phyloP scores from a whole-genome alignment of 768 basidiomycete species.

The Boletus pseudo-olivaceus region DNA sequence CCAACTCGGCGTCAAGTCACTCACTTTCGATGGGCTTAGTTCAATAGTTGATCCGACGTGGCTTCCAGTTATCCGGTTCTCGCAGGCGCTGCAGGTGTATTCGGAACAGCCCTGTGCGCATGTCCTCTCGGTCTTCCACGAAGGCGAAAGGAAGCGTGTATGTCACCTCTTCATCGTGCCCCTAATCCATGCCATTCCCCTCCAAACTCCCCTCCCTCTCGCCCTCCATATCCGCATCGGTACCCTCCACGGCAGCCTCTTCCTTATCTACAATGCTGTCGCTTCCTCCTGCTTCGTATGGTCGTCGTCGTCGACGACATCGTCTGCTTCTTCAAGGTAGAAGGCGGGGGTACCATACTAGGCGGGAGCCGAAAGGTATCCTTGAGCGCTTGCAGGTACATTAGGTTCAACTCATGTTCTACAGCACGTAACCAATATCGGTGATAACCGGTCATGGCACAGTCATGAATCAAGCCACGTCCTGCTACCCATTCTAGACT shows the following conservation, averaged over 20 bases:
- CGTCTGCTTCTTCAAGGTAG: constrained; percentile 21
- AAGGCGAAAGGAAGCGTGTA: constrained; percentile 30
- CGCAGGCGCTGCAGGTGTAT: constrained; percentile 31
- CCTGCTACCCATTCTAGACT: not conserved
- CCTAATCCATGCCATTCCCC: constrained; percentile 30
- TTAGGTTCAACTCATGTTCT: too few species aligned
- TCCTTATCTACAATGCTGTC: constrained; percentile 30
- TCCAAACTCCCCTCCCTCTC: constrained; percentile 29
- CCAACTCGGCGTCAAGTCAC: too few species aligned
- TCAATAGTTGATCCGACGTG: too few species aligned
- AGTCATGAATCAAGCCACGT: too few species aligned
- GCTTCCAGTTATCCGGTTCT: constrained; percentile 1
- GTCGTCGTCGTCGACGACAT: constrained; percentile 24
- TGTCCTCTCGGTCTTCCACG: constrained; percentile 39
- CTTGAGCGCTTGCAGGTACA: too few species aligned
- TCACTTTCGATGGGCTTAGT: too few species aligned
- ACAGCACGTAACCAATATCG: too few species aligned
- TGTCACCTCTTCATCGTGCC: constrained; percentile 33
- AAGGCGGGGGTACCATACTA: not conserved
- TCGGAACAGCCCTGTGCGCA: constrained; percentile 29
- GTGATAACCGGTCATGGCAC: too few species aligned
- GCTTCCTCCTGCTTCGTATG: constrained; percentile 31
- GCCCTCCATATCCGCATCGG: constrained; percentile 26
- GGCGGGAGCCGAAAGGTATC: too few species aligned
- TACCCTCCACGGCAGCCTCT: constrained; percentile 27